These are phyloP conservation scores for Cladosporium sp. DNA, from an alignment of 2,329 filamentous ascomycete genomes.

Conservation along the genomic window DNA sequence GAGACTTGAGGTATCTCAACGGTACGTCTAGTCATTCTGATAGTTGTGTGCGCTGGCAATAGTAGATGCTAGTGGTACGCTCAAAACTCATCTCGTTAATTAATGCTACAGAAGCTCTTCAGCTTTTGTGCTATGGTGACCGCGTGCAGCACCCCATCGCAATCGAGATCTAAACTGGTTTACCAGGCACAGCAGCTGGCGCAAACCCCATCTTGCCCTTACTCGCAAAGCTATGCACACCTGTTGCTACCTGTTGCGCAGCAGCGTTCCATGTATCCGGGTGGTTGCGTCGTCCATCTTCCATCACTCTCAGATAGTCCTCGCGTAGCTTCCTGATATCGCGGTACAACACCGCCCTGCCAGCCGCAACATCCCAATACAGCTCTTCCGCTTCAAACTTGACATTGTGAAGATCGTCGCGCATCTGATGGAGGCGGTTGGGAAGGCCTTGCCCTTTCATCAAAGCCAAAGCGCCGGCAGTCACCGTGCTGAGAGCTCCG, in stretches of 20 bases:
- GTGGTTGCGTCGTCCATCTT: slow-evolving; percentile 39
- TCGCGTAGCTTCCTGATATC: slow-evolving; percentile 41
- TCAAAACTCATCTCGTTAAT: neutral
- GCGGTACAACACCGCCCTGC: slow-evolving; percentile 33
- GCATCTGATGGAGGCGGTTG: slow-evolving; percentile 38
- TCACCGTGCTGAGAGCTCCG: slow-evolving; percentile 38
- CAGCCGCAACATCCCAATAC: slow-evolving; percentile 40
- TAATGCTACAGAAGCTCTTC: neutral
- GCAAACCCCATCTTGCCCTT: slow-evolving; percentile 1
- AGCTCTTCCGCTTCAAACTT: slow-evolving; percentile 41
- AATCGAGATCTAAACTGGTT: neutral
- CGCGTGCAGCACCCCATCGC: neutral
- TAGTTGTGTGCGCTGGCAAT: neutral
- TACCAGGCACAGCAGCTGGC: neutral
- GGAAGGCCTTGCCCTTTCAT: slow-evolving; percentile 42
- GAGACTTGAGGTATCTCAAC: neutral
- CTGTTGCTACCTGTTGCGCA: slow-evolving; percentile 7
- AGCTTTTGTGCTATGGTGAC: neutral
- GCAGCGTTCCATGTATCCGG: slow-evolving; percentile 39
- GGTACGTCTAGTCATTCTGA: neutral
- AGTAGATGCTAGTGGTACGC: neutral
- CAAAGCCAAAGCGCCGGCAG: slow-evolving; percentile 39
- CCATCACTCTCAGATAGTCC: slow-evolving; percentile 37
- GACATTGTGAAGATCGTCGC: slow-evolving; percentile 37
- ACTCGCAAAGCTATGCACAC: neutral